Conservation (phyloP, 1,284 basidiomycete genomes). For the Ceratorhiza oryzae-sativae region DNA sequence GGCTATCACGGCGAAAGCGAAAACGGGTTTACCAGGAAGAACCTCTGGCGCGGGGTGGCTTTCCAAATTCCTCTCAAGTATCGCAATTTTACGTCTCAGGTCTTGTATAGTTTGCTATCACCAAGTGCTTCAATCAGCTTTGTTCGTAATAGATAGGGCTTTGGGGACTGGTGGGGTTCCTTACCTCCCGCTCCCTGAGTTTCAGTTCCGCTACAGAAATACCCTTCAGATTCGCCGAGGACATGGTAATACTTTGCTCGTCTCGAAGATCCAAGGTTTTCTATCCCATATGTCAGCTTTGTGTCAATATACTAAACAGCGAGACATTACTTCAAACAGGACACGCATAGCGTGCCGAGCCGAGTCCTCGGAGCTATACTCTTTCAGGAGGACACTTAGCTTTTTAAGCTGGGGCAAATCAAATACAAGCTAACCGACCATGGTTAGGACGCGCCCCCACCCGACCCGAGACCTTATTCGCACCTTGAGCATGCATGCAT, state of each 20-base stretch:
- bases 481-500: slow-evolving; percentile 32
- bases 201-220: slow-evolving; percentile 13
- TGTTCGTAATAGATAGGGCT: too few relatives aligned
- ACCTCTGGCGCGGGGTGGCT: neutral
- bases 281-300: neutral
- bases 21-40: neutral
- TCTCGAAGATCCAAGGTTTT: neutral
- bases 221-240: neutral
- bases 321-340: slow-evolving; percentile 2
- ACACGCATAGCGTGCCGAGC: slow-evolving; percentile 10
- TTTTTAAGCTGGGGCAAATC: slow-evolving; percentile 19
- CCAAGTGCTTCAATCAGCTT: too few relatives aligned
- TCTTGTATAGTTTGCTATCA: slow-evolving; percentile 35
- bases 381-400: slow-evolving; percentile 21
- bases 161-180: neutral
- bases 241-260: neutral
- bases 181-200: slow-evolving; percentile 14
- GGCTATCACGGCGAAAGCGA: neutral
- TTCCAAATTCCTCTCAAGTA: slow-evolving; percentile 16
- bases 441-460: neutral
- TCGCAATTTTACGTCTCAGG: slow-evolving; percentile 2
- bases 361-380: slow-evolving; percentile 23
- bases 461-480: neutral
- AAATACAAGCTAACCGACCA: slow-evolving; percentile 18
- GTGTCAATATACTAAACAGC: neutral